Evolutionary conservation across 169 alveolate genomes (phyloP).

Genomic region (Cryptosporidium sp.): DNA sequence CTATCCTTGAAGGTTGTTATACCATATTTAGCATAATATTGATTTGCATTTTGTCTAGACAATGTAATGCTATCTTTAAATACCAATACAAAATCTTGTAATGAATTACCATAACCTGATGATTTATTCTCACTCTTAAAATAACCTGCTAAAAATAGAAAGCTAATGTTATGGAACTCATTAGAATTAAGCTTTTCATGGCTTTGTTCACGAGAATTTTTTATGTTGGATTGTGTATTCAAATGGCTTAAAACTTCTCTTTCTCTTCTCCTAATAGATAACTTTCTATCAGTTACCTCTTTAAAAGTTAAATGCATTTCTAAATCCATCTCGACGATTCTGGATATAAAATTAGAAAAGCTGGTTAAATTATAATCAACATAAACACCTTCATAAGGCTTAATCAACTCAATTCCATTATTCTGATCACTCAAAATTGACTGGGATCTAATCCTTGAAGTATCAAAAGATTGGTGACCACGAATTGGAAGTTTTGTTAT

Average conservation of each 20-base stretch:
- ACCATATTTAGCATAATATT: conserved; percentile 66
- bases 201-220: not conserved
- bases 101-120: not conserved
- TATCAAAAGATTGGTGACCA: conserved; percentile 17
- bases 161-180: conserved; percentile 29
- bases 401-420: conserved; percentile 2
- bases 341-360: conserved; percentile 48
- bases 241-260: not conserved
- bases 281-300: not conserved
- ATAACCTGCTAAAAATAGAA: conserved; percentile 55
- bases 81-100: conserved; percentile 8
- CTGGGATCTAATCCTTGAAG: not conserved
- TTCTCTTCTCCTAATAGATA: conserved; percentile 8
- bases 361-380: conserved; percentile 36
- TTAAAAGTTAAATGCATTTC: conserved; percentile 51
- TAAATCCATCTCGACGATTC: conserved; percentile 67
- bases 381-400: conserved; percentile 58
- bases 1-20: conserved; percentile 58
- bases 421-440: conserved; percentile 15
- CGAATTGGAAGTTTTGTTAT: not conserved
- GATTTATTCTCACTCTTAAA: not conserved
- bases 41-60: conserved; percentile 49
- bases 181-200: not conserved
- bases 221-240: not conserved
- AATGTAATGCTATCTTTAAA: conserved; percentile 41